Base-by-base conservation (phyloP, 2,329 filamentous ascomycete genomes). In the Bertia moriformis region DNA sequence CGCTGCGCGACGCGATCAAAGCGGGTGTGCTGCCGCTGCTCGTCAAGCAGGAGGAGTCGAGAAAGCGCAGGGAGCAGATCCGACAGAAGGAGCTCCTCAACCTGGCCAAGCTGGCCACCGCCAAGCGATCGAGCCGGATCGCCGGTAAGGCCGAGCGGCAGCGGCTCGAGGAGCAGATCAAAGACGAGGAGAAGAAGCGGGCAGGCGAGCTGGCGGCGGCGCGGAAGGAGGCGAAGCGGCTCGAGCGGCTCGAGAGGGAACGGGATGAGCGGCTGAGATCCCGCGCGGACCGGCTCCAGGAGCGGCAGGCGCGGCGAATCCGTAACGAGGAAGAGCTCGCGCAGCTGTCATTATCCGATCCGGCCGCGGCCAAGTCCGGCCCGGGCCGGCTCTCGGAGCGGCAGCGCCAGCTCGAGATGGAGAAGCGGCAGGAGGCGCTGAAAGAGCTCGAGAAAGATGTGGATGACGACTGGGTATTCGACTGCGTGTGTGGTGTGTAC, bases 381-480 rank as follows among this genome's bases (percentile, higher is more conserved):
- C 79, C 33, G n/a, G n/a, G n/a, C n/a, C 78, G 78, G 45, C 67
- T 94, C 7, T 83, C 87, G 2, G 83, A 86, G 49, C 76, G 87
- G 39, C 78, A 83, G 40, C 71, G 88, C n/a, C 79, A 86, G 51
- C 77, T 77, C 3, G 83, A 91, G 54, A 83, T 93, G 50, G 83
- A 87, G 50, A 82, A 72, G 56, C 84, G 78, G 45, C 80, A 82
- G 55, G 78, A 78, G 55, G 83, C 84, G 22, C 64, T 94, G 10
- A 71, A 82, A 47, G 73, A 81, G 15, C n/a, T n/a, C n/a, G n/a
- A n/a, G n/a, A n/a, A n/a, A n/a, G n/a, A n/a, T n/a, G 69, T 78
- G 47, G 84, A 91, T 37, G 83, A 86, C 12, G 76, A 87, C 39
- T 96, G 91, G 91, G 72, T 86, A 29, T 98, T 98, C 49, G 91